Evolutionary conservation across 2,329 filamentous ascomycete species (phyloP).

Genomic region (Massarina eburnea): DNA sequence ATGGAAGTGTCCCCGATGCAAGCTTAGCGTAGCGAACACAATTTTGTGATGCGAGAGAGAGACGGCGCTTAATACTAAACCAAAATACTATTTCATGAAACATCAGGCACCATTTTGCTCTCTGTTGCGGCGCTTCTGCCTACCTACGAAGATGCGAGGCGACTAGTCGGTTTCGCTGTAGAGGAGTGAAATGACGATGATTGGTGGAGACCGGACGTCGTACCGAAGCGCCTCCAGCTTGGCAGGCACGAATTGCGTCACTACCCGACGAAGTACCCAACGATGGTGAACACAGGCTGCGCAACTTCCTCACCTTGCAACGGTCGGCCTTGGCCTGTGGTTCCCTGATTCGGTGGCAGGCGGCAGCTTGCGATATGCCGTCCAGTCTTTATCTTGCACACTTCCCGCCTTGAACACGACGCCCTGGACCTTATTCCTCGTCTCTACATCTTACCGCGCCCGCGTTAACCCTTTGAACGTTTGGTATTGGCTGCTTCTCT

Average conservation of each 20-base stretch:
- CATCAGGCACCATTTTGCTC: neutral
- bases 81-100: neutral
- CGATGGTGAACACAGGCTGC: constrained; percentile 1
- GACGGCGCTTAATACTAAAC: constrained; percentile 4
- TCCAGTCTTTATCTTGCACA: constrained; percentile 1
- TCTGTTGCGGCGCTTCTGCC: neutral
- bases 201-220: constrained; percentile 10
- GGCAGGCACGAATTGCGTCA: constrained; percentile 24
- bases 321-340: constrained; percentile 13
- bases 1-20: neutral
- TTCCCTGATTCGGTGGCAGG: constrained; percentile 12
- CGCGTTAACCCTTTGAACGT: neutral
- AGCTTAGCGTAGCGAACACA: no score
- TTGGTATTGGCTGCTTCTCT: constrained; percentile 14
- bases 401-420: constrained; percentile 11
- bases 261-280: neutral
- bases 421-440: constrained; percentile 17
- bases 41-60: neutral
- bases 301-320: constrained; percentile 13
- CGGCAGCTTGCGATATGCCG: constrained; percentile 4
- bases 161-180: neutral
- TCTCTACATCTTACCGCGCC: constrained; percentile 1
- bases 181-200: constrained; percentile 11
- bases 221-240: constrained; percentile 5
- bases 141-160: neutral